phyloP scores from a whole-genome alignment of 257 asterid species.

The Echium plantagineum region DNA sequence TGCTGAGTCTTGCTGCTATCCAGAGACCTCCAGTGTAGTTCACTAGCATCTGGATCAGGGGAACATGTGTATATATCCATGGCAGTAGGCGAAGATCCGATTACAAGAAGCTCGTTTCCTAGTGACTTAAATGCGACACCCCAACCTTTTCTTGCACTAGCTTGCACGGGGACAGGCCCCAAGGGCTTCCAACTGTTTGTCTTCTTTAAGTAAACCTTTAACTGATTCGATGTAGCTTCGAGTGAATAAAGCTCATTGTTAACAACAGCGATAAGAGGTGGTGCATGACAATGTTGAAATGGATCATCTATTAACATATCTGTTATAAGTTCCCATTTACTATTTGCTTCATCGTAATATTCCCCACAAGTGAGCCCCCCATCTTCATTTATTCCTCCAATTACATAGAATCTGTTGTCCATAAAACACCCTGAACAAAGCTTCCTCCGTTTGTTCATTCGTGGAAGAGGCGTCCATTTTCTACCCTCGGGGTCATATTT shows the following conservation, averaged over 20 bases:
- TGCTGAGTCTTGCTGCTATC: slow-evolving; percentile 43
- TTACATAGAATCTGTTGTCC: slow-evolving; percentile 56
- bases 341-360: slow-evolving; percentile 35
- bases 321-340: slow-evolving; percentile 57
- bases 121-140: slow-evolving; percentile 75
- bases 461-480: slow-evolving; percentile 52
- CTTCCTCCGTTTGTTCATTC: slow-evolving; percentile 45
- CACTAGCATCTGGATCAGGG: slow-evolving; percentile 34
- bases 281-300: slow-evolving; percentile 45
- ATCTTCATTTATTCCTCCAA: slow-evolving; percentile 52
- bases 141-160: slow-evolving; percentile 58
- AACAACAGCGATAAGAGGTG: slow-evolving; percentile 70
- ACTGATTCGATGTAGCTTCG: slow-evolving; percentile 50
- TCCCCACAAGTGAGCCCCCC: slow-evolving; percentile 68
- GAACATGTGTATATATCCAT: slow-evolving; percentile 57
- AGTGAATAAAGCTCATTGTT: slow-evolving; percentile 58
- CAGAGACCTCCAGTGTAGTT: slow-evolving; percentile 43
- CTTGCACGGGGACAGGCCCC: slow-evolving; percentile 64
- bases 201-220: slow-evolving; percentile 53
- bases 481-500: slow-evolving; percentile 35
- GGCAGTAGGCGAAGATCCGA: slow-evolving; percentile 32
- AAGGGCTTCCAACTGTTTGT: slow-evolving; percentile 54
- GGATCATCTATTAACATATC: slow-evolving; percentile 64
- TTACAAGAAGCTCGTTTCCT: slow-evolving; percentile 56
- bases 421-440: slow-evolving; percentile 61